Conservation (phyloP, 768 basidiomycete genomes). For the Leccinellum albellum region DNA sequence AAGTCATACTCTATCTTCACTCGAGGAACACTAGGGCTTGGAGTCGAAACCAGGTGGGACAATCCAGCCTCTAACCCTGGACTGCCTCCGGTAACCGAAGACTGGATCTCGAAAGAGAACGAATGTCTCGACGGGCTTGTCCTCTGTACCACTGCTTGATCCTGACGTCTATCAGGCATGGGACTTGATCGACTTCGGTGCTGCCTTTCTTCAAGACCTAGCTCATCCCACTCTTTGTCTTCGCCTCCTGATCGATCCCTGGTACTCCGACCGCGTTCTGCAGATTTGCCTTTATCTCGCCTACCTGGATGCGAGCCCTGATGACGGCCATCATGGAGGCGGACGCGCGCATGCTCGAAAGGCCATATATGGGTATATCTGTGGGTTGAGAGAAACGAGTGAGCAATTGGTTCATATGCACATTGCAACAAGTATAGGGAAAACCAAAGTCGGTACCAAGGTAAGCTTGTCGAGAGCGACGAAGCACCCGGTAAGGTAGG, state of each 20-base stretch:
- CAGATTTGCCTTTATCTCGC: slow-evolving; percentile 18
- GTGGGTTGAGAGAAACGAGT: neutral
- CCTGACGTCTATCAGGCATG: neutral
- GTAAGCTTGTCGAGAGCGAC: neutral
- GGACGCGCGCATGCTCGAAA: slow-evolving; percentile 90
- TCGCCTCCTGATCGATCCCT: slow-evolving; percentile 8
- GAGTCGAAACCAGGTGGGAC: neutral
- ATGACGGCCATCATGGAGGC: slow-evolving; percentile 45
- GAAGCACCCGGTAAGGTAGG: neutral
- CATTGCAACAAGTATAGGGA: neutral
- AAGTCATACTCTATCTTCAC: slow-evolving; percentile 24
- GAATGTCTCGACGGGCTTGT: slow-evolving; percentile 1
- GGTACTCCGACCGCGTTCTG: slow-evolving; percentile 14
- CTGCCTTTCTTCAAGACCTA: slow-evolving; percentile 3
- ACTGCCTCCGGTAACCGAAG: neutral
- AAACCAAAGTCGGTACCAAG: neutral
- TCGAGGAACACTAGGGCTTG: slow-evolving; percentile 11
- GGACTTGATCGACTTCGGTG: slow-evolving; percentile 24
- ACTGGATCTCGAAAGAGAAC: slow-evolving; percentile 7
- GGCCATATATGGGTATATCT: slow-evolving; percentile 98
- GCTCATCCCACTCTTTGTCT: slow-evolving; percentile 1
- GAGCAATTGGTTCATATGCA: neutral
- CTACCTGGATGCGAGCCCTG: slow-evolving; percentile 28
- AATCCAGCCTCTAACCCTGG: neutral
- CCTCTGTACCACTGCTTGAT: neutral